Conservation (phyloP, 2,329 filamentous ascomycete genomes). For the Aaosphaeria arxii region DNA sequence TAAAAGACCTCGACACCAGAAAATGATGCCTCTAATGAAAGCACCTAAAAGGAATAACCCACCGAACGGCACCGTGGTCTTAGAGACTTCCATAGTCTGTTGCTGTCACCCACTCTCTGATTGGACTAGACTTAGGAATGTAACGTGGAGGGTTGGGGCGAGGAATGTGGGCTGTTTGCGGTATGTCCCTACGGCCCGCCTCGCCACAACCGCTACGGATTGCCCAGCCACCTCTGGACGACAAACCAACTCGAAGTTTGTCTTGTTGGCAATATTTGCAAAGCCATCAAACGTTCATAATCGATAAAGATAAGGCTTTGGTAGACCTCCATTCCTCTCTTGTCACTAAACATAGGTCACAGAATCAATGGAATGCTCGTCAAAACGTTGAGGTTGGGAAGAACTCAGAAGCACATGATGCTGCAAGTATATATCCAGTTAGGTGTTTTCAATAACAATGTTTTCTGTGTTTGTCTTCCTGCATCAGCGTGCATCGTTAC, state of each 20-base stretch:
- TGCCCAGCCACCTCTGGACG: constrained; percentile 20
- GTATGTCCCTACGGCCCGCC: constrained; percentile 13
- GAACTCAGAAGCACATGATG: constrained; percentile 21
- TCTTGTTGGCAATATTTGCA: constrained; percentile 16
- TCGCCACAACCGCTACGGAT: constrained; percentile 14
- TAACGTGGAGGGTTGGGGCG: constrained; percentile 10
- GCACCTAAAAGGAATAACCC: too few relatives aligned
- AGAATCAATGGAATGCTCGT: constrained; percentile 26
- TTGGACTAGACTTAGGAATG: constrained; percentile 9
- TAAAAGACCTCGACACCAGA: neutral
- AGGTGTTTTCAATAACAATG: constrained; percentile 22
- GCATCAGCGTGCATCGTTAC: constrained; percentile 25
- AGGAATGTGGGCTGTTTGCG: constrained; percentile 22
- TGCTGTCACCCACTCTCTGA: neutral
- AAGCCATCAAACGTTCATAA: constrained; percentile 15
- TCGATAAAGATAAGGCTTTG: constrained; percentile 20
- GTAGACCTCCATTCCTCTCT: constrained; percentile 30
- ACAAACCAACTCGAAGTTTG: constrained; percentile 11
- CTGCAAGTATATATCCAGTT: constrained; percentile 35
- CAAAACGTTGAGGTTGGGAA: constrained; percentile 30
- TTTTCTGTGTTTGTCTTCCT: constrained; percentile 31
- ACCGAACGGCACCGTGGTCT: too few relatives aligned
- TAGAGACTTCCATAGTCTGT: neutral
- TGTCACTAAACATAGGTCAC: constrained; percentile 33
- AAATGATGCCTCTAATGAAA: too few relatives aligned